phyloP scores from a whole-genome alignment of 331 rosid genomes.

The Spiraea crenata region DNA sequence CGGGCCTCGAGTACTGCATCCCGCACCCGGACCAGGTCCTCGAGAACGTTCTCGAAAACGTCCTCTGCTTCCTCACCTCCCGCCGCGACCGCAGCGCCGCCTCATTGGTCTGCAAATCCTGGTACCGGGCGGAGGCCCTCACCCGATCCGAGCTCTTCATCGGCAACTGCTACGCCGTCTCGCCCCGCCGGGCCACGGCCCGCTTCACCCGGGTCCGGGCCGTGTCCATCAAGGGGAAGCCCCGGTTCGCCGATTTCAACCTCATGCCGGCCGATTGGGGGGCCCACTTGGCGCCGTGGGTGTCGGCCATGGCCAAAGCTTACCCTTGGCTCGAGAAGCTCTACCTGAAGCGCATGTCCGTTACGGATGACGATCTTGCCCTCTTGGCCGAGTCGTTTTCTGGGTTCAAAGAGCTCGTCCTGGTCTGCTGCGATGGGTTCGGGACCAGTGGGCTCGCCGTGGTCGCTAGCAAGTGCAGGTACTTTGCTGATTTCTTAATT shows the following conservation, averaged over 20 bases:
- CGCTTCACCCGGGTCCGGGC: slow-evolving; percentile 59
- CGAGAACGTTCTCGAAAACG: slow-evolving; percentile 90
- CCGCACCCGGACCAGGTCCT: slow-evolving; percentile 71
- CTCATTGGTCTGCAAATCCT: slow-evolving; percentile 89
- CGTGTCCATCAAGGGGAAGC: slow-evolving; percentile 70
- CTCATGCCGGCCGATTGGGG: slow-evolving; percentile 83
- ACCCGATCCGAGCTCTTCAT: slow-evolving; percentile 93
- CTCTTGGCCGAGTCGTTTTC: slow-evolving; percentile 47
- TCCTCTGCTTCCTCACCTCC: slow-evolving; percentile 71
- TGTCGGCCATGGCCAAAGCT: slow-evolving; percentile 45
- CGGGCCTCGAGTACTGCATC: slow-evolving; percentile 23
- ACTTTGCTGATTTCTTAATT: slow-evolving; percentile 1
- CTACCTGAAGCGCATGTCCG: slow-evolving; percentile 73
- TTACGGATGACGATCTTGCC: slow-evolving; percentile 59
- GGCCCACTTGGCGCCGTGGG: slow-evolving; percentile 80
- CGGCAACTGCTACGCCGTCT: slow-evolving; percentile 81
- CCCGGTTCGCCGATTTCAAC: slow-evolving; percentile 85
- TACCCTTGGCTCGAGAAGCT: slow-evolving; percentile 87
- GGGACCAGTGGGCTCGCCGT: slow-evolving; percentile 68
- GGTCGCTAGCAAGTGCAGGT: slow-evolving; percentile 72
- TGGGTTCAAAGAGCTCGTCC: slow-evolving; percentile 58
- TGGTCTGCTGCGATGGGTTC: slow-evolving; percentile 78
- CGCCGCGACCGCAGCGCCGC: slow-evolving; percentile 91
- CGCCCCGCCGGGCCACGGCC: slow-evolving; percentile 57
- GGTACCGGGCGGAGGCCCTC: slow-evolving; percentile 86